A percentile compares a stretch with the other conserved stretches of the same genome.
phyloP scores from a whole-genome alignment of 1,284 basidiomycete genomes.

The Omphalotus olearius region DNA sequence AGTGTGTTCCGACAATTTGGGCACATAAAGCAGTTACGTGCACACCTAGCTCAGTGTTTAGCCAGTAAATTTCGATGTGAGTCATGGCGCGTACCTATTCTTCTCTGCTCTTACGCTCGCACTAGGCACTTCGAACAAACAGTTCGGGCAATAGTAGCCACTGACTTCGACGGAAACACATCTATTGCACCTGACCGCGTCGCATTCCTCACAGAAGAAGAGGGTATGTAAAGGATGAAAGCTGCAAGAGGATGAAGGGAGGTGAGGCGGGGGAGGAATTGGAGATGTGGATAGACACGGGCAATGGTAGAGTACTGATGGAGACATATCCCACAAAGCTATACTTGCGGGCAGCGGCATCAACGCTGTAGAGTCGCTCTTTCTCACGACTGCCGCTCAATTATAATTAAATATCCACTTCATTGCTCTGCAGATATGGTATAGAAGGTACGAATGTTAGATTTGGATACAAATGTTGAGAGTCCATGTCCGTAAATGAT shows the following conservation, averaged over 20 bases:
- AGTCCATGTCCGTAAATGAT: conserved; percentile 1
- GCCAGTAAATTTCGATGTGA: background rate
- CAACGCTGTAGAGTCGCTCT: too few relatives aligned
- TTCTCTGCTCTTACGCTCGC: conserved; percentile 95
- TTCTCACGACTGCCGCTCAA: too few relatives aligned
- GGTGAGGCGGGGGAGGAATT: conserved; percentile 69
- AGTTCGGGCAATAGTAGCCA: conserved; percentile 97
- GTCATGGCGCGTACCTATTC: conserved; percentile 63
- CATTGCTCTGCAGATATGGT: too few relatives aligned
- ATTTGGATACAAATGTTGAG: conserved; percentile 2
- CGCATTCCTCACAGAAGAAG: conserved; percentile 99
- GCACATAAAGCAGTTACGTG: conserved; percentile 95
- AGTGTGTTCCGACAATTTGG: conserved; percentile 89
- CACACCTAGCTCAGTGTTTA: conserved; percentile 63
- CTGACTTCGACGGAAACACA: conserved; percentile 93
- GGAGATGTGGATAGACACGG: conserved; percentile 59
- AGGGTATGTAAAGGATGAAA: conserved; percentile 84
- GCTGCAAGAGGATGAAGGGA: conserved; percentile 66
- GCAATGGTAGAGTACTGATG: conserved; percentile 67
- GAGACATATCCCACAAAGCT: conserved; percentile 27
- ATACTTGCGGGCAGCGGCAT: background rate
- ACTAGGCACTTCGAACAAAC: conserved; percentile 97
- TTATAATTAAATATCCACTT: too few relatives aligned
- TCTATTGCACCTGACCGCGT: conserved; percentile 87
- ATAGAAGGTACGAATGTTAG: background rate